These are phyloP conservation scores for Tetragonia tetragonoides DNA, from an alignment of 148 eudicot species.

Conservation along the genomic window DNA sequence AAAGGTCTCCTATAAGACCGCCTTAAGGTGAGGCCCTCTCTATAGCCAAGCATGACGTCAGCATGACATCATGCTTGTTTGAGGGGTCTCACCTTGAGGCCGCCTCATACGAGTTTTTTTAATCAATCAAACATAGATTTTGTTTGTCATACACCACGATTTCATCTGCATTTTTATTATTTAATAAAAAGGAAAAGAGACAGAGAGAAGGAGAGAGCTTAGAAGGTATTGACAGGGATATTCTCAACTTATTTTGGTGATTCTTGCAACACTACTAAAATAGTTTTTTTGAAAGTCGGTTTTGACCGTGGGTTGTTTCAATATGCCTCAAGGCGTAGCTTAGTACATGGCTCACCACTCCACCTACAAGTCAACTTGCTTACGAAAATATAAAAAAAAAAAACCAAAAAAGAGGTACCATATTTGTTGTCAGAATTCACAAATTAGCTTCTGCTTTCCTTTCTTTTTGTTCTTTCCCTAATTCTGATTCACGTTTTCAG, in stretches of 20 bases:
- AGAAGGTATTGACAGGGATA: background rate
- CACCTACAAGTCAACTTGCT: slow-evolving; percentile 19
- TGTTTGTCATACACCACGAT: background rate
- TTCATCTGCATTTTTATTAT: background rate
- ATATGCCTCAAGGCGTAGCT: background rate
- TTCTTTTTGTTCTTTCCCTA: too few relatives aligned
- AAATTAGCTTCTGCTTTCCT: background rate
- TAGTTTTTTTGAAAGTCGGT: background rate
- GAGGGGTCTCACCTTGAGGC: too few relatives aligned
- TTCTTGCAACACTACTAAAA: background rate
- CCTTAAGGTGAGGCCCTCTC: too few relatives aligned
- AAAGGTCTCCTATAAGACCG: too few relatives aligned
- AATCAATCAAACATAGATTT: background rate
- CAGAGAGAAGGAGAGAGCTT: background rate
- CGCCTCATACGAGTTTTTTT: too few relatives aligned
- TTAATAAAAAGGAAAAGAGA: background rate
- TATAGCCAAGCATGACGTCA: too few relatives aligned
- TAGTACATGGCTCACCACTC: slow-evolving; percentile 20
- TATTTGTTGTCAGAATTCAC: too few relatives aligned
- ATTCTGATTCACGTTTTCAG: background rate
- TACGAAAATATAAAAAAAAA: background rate
- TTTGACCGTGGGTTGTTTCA: slow-evolving; percentile 13
- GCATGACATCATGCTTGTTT: too few relatives aligned
- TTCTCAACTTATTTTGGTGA: background rate
- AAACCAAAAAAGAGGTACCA: background rate